Conservation (phyloP, 345 rosid genomes). For the Pistacia integerrima region DNA sequence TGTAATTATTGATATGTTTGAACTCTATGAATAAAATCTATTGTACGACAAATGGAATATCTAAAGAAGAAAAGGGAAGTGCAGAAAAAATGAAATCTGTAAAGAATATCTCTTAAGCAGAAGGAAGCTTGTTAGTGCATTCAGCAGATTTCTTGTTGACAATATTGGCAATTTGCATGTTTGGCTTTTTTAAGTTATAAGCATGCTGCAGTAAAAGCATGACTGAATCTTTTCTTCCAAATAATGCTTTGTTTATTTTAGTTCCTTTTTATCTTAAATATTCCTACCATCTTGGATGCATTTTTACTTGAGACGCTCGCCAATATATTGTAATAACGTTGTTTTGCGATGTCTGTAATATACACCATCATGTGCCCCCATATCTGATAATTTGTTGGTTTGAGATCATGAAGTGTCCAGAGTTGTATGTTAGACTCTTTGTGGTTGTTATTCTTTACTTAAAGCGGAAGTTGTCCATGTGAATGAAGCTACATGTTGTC, state of each 20-base stretch:
- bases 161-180: neutral
- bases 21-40: neutral
- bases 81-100: neutral
- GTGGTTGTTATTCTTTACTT: neutral
- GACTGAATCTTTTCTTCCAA: neutral
- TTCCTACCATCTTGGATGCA: neutral
- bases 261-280: neutral
- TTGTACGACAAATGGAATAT: neutral
- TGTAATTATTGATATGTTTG: neutral
- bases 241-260: neutral
- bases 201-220: neutral
- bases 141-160: neutral
- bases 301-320: neutral
- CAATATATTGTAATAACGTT: neutral
- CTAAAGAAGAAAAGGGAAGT: neutral
- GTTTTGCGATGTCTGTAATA: neutral
- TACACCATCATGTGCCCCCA: neutral
- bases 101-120: neutral
- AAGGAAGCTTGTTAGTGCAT: neutral
- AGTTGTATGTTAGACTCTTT: neutral
- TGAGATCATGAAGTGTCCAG: neutral
- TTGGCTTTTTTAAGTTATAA: neutral
- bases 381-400: neutral
- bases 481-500: slow-evolving; percentile 12
- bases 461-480: neutral